Base-by-base conservation (phyloP, 495 filamentous ascomycete genomes). In the Penicillium lagena region DNA sequence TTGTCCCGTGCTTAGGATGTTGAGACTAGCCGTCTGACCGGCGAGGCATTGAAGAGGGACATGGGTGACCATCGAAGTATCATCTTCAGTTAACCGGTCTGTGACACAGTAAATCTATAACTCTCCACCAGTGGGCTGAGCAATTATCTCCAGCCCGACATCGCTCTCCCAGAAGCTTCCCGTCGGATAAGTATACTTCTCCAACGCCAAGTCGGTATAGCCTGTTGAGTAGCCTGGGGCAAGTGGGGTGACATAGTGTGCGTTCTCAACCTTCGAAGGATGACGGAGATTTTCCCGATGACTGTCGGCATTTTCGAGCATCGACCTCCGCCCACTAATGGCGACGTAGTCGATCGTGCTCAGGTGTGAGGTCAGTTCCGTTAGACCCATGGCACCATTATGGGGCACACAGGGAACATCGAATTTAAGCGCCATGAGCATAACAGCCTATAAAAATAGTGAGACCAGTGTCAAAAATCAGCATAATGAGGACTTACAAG, bases 301-400 rank as follows among this genome's bases (percentile, higher is more conserved):
- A 59, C 86, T 81, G 53, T 90, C 86, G 5, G 89, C 84, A 64
- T 85, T 87, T 65, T 90, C 86, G 17, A 90, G 63, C 32, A 90
- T 66, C n/a, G 73, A 80, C 55, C 73, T 63, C 64, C 85, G 80
- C 2, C 85, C 86, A 42, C 68, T 77, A 0, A 90, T 81, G 37
- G 78, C 78, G 6, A 90, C 80, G 49, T 90, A 90, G 62, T 90
- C 85, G 54, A 90, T 87, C 7, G 83, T 89, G 60, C 77, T 81
- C 29, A 90, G 61, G 54, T 90, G 86, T 63, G 87, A 83, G 1
- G 86, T 89, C 54, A 87, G 87, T 58, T 90, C 86, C 4, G 85
- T 85, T 29, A 89, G 66, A 1, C 86, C 85, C 1, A 90, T 84
- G 35, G 86, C 86, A 2, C 86, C 86, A 7, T 70, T 78, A 53